Evolutionary conservation across 805 yeast genomes (phyloP).

Genomic region (Vanderwaltozyma yarrowii): DNA sequence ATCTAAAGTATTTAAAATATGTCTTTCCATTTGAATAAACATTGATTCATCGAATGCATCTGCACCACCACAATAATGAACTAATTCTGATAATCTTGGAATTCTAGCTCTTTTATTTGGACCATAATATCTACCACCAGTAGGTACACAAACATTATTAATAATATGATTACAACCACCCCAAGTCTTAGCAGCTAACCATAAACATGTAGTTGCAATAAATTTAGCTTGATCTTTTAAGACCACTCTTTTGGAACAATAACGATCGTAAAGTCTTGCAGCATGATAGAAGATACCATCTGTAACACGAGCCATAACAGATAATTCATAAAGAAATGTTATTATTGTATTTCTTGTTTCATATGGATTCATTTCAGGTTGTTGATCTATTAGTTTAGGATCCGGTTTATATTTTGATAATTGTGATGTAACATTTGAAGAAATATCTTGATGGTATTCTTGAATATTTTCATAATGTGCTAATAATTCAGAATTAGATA

Average conservation of each 20-base stretch:
- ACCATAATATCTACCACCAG: constrained; percentile 53
- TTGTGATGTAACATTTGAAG: constrained; percentile 29
- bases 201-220: constrained; percentile 82
- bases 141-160: constrained; percentile 37
- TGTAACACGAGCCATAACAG: constrained; percentile 53
- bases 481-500: constrained; percentile 40
- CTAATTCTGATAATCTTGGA: constrained; percentile 64
- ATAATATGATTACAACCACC: constrained; percentile 66
- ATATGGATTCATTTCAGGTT: constrained; percentile 72
- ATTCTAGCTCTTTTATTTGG: constrained; percentile 68
- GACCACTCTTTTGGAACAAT: constrained; percentile 80
- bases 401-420: constrained; percentile 39
- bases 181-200: constrained; percentile 84
- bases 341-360: constrained; percentile 61
- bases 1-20: constrained; percentile 57
- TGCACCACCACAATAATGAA: constrained; percentile 56
- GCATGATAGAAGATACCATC: constrained; percentile 60
- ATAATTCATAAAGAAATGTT: constrained; percentile 68
- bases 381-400: constrained; percentile 62
- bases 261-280: constrained; percentile 75
- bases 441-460: constrained; percentile 47
- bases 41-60: constrained; percentile 44
- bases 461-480: constrained; percentile 36
- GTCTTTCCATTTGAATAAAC: constrained; percentile 70
- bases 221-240: constrained; percentile 80